Evolutionary conservation across 2,329 filamentous ascomycete genomes (phyloP).

Genomic region (Aspergillus sergii): DNA sequence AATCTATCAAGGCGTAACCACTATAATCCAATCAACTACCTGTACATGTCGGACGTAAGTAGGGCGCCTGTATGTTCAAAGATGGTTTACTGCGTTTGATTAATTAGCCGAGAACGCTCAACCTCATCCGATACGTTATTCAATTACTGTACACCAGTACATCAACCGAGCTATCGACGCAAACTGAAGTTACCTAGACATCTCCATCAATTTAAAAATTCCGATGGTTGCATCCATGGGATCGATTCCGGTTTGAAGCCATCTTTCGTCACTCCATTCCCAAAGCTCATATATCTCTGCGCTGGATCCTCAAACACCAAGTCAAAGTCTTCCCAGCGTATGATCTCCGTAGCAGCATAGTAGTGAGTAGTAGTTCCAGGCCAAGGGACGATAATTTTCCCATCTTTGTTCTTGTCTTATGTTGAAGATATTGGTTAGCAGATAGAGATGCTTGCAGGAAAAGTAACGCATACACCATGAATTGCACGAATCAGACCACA

Average conservation of each 20-base stretch:
- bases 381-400: neutral
- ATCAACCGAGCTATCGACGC: neutral
- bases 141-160: too few species aligned
- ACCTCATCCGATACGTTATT: too few species aligned
- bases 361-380: neutral
- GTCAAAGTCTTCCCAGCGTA: neutral
- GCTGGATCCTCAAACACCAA: neutral
- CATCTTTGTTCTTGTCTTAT: neutral
- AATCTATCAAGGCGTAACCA: too few species aligned
- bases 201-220: neutral
- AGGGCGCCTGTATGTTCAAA: too few species aligned
- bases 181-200: neutral
- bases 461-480: neutral
- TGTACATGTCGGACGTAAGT: too few species aligned
- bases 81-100: too few species aligned
- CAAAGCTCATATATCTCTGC: neutral
- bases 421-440: neutral
- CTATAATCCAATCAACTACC: too few species aligned
- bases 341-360: neutral
- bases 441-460: accelerated
- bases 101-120: too few species aligned
- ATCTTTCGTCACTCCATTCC: neutral
- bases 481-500: neutral
- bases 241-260: neutral
- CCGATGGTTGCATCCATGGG: neutral